These are phyloP conservation scores for Canna indica DNA, from an alignment of 176 grass and related monocot genomes.

Conservation along the genomic window DNA sequence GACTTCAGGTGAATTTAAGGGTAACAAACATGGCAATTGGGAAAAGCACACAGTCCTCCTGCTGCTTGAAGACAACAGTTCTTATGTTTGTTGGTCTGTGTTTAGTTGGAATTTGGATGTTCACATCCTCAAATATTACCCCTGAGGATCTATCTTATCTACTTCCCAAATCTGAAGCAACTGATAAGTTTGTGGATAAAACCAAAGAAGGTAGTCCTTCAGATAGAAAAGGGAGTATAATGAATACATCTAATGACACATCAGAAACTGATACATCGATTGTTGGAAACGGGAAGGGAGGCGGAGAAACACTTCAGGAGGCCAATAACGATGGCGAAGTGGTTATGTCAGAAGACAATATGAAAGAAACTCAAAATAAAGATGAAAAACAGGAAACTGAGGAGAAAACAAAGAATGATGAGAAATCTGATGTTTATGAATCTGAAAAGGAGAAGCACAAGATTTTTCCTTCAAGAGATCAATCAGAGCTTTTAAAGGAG, in stretches of 20 bases:
- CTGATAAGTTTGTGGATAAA: slow-evolving; percentile 5
- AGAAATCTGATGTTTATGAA: neutral
- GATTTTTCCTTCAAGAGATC: neutral
- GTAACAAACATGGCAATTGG: neutral
- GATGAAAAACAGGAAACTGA: neutral
- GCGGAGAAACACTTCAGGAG: neutral
- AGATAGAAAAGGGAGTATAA: neutral
- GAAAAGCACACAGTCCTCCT: slow-evolving; percentile 24
- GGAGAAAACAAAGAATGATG: neutral
- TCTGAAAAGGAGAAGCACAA: neutral
- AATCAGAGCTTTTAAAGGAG: slow-evolving; percentile 2
- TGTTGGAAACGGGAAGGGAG: neutral
- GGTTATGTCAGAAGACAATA: neutral
- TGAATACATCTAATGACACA: neutral
- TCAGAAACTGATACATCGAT: neutral
- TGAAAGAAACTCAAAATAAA: too few species aligned
- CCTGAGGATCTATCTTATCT: slow-evolving; percentile 50
- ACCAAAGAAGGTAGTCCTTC: neutral
- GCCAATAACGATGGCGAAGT: neutral
- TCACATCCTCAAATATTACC: slow-evolving; percentile 49
- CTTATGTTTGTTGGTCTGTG: slow-evolving; percentile 58
- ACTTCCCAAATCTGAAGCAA: slow-evolving; percentile 19
- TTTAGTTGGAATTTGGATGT: slow-evolving; percentile 64
- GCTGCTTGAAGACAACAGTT: slow-evolving; percentile 32
- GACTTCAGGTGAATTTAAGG: neutral